Percentiles rank a stretch among this genome's conserved stretches.
These are phyloP conservation scores for Biancaea sappan DNA, from an alignment of 306 rosid genomes.

Conservation along the genomic window DNA sequence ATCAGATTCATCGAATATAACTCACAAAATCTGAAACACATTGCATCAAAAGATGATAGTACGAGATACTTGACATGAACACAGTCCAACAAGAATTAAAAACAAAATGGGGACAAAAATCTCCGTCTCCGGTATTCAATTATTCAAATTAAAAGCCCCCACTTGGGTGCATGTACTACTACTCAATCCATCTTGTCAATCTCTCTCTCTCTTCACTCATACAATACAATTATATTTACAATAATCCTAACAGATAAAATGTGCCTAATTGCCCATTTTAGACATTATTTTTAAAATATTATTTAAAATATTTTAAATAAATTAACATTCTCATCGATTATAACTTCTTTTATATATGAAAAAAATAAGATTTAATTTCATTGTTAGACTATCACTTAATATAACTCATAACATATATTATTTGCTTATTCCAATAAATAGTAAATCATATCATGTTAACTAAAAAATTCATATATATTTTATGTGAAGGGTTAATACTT, in stretches of 20 bases:
- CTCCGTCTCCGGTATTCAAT: slow-evolving; percentile 22
- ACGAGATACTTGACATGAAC: slow-evolving; percentile 16
- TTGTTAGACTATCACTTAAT: too few species aligned
- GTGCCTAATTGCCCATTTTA: neutral
- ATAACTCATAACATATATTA: neutral
- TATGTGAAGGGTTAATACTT: too few species aligned
- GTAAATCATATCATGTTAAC: too few species aligned
- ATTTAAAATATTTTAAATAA: too few species aligned
- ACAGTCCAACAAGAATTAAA: slow-evolving; percentile 37
- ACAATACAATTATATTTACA: neutral
- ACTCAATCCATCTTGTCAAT: slow-evolving; percentile 1
- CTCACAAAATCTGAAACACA: neutral
- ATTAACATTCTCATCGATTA: too few species aligned
- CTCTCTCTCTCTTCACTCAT: neutral
- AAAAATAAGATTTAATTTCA: too few species aligned
- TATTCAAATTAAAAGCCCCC: slow-evolving; percentile 33
- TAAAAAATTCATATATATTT: too few species aligned
- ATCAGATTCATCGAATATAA: neutral
- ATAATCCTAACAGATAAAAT: neutral
- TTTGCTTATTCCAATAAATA: too few species aligned
- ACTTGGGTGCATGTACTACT: slow-evolving; percentile 11
- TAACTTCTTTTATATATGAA: too few species aligned
- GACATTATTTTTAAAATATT: too few species aligned
- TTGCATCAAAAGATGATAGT: slow-evolving; percentile 2
- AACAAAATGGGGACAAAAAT: slow-evolving; percentile 21